Percentiles rank a stretch among this genome's conserved stretches.
These are phyloP conservation scores for Fusarium circinatum DNA, from an alignment of 2,329 filamentous ascomycete species.

Conservation along the genomic window DNA sequence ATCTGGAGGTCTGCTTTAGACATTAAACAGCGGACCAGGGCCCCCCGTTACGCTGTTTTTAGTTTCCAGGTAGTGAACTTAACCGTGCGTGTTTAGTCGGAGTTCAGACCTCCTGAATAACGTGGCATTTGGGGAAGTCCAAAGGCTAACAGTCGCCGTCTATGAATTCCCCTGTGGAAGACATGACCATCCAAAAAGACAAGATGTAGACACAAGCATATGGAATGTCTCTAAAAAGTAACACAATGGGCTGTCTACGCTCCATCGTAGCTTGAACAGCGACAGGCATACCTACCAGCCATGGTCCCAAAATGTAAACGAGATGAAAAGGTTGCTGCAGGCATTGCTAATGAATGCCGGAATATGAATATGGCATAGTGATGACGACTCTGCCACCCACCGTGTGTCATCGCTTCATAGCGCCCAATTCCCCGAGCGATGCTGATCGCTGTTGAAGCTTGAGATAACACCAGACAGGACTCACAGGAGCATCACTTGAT, in stretches of 20 bases:
- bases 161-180: neutral
- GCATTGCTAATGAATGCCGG: constrained; percentile 13
- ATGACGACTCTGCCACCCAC: constrained; percentile 23
- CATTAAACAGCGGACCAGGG: neutral
- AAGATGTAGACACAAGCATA: neutral
- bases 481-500: constrained; percentile 39
- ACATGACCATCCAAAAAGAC: neutral
- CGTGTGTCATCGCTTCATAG: neutral
- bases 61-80: neutral
- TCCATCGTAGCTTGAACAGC: neutral
- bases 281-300: neutral
- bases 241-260: neutral
- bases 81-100: constrained; percentile 18
- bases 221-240: neutral
- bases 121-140: constrained; percentile 23
- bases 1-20: neutral
- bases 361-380: constrained; percentile 10
- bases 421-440: constrained; percentile 1
- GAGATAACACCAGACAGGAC: constrained; percentile 18
- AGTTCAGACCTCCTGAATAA: constrained; percentile 16
- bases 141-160: neutral
- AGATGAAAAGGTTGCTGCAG: constrained; percentile 12
- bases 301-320: neutral
- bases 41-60: neutral
- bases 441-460: constrained; percentile 32